Evolutionary conservation across 371 early-diverging fungal genomes (phyloP), one percentile per base, ranked within the genome.

Genomic region (Dinochytrium kinnereticum): DNA sequence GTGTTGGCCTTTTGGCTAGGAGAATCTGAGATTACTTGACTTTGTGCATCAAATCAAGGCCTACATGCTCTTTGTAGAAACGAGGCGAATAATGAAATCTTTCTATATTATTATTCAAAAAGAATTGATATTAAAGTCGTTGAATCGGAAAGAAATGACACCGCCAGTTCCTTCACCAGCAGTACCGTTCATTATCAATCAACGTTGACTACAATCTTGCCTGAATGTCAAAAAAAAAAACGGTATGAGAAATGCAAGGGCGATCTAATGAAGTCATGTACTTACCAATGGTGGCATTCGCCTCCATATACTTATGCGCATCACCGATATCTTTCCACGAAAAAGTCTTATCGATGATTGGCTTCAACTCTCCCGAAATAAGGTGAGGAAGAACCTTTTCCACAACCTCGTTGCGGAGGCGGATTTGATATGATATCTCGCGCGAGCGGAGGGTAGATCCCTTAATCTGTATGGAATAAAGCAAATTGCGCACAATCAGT

Each of bases 391-490:
- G 73, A 3, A 88, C 87, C 2, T 92, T 57, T 26, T 79, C 64
- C 21, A 85, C 82, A 33, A 92, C 76, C 5, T 69, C 80, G 64
- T 84, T 77, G 55, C 85, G 77, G 39, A 93, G 81, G 21, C 76
- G 65, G 17, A 71, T 71, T 81, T 92, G 91, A 79, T 92, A 93
- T 13, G 82, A 86, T 5, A 90, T 68, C 17, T 86, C 77, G 24
- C 93, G 85, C 15, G 86, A 87, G 37, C 94, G 86, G 19, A 94
- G 82, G 19, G 91, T 84, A 34, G 92, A 88, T 0, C 93, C 94
- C 77, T 90, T 84, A 55, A 94, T 84, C 87, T 84, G 83, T 13
- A 73, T 17, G 30, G 55, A 30, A 21, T 37, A 19, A 13, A 44
- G 44, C 44, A 19, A 44, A 19, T 7, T 44, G 44, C 13, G 44